Evolutionary conservation across 2,329 filamentous ascomycete species (phyloP).

Genomic region (Alternaria postmessia): DNA sequence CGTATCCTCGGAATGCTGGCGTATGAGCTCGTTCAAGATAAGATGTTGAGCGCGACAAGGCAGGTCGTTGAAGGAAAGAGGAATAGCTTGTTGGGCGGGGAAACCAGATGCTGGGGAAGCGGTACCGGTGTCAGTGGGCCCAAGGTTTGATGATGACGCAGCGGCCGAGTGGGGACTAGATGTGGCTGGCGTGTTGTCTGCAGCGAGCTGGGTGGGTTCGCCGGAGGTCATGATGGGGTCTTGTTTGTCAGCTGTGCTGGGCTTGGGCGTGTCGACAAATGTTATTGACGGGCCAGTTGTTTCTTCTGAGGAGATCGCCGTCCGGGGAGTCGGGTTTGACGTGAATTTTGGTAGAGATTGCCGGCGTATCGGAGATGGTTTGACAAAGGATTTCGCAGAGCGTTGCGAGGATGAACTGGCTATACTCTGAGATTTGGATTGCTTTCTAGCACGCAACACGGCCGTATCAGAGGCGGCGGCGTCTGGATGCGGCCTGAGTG

Average conservation of each 20-base stretch:
- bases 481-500: constrained; percentile 35
- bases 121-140: constrained; percentile 5
- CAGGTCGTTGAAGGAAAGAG: constrained; percentile 85
- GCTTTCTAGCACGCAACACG: constrained; percentile 17
- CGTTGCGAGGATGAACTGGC: constrained; percentile 29
- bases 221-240: constrained; percentile 32
- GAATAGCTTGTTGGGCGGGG: constrained; percentile 67
- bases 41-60: constrained; percentile 85
- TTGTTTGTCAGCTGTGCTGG: constrained; percentile 20
- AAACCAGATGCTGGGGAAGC: constrained; percentile 52
- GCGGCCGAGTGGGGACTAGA: neutral
- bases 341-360: constrained; percentile 71
- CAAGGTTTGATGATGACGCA: neutral
- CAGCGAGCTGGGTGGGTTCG: constrained; percentile 1
- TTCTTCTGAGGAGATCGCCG: constrained; percentile 69
- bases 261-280: constrained; percentile 66
- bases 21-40: constrained; percentile 85
- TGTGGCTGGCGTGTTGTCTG: neutral
- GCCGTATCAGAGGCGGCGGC: constrained; percentile 41
- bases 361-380: constrained; percentile 60
- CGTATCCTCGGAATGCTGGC: constrained; percentile 57
- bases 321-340: constrained; percentile 75
- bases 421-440: constrained; percentile 21
- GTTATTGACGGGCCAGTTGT: constrained; percentile 75
- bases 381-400: constrained; percentile 42